phyloP scores from a whole-genome alignment of 192 early-diverging fungal species.

The Glomus cerebriforme region DNA sequence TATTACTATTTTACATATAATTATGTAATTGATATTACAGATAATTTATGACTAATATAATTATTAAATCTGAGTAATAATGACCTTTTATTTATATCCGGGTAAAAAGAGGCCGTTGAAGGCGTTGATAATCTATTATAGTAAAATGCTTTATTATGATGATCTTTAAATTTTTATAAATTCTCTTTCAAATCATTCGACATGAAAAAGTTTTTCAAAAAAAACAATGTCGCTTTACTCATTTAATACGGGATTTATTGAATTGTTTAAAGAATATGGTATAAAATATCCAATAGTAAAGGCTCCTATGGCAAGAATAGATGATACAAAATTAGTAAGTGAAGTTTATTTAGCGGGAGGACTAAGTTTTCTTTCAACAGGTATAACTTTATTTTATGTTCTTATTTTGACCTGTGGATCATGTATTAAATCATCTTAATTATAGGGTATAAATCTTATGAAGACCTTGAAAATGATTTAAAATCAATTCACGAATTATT shows the following conservation, averaged over 20 bases:
- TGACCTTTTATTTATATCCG: too few relatives aligned
- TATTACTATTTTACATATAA: too few relatives aligned
- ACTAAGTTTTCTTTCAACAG: not conserved
- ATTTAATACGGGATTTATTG: not conserved
- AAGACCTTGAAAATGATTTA: not conserved
- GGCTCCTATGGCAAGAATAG: not conserved
- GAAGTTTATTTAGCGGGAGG: not conserved
- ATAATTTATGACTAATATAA: too few relatives aligned
- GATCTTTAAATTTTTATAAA: too few relatives aligned
- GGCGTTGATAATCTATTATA: too few relatives aligned
- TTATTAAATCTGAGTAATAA: too few relatives aligned
- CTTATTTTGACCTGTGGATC: not conserved
- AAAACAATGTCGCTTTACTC: not conserved
- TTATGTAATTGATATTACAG: too few relatives aligned
- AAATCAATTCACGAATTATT: not conserved
- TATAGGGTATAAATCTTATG: not conserved
- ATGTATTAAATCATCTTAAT: not conserved
- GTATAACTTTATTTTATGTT: not conserved
- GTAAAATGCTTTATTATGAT: too few relatives aligned
- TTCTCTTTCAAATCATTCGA: too few relatives aligned
- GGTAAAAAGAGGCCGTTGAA: too few relatives aligned
- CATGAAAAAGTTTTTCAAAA: too few relatives aligned
- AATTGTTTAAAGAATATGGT: not conserved
- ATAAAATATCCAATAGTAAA: not conserved
- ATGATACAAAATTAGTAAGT: not conserved